phyloP scores from a whole-genome alignment of 176 grass and related monocot genomes.

The Urochloa ruziziensis region DNA sequence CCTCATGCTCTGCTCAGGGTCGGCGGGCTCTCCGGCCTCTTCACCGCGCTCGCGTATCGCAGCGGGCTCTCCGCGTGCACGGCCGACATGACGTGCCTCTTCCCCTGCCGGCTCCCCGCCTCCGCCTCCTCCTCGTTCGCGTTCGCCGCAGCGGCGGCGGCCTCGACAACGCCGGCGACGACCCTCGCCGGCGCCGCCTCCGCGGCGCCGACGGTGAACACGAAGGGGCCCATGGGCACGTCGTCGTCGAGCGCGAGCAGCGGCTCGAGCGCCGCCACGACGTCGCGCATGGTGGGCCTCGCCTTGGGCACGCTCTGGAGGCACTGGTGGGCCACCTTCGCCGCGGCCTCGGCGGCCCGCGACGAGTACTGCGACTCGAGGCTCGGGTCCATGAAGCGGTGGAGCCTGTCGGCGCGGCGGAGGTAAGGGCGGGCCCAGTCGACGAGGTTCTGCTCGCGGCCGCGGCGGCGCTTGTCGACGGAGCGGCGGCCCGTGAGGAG shows the following conservation, averaged over 20 bases:
- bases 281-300: slow-evolving; percentile 63
- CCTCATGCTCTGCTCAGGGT: slow-evolving; percentile 6
- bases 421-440: slow-evolving; percentile 87
- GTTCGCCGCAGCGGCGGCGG: neutral
- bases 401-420: slow-evolving; percentile 58
- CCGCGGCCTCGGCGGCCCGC: slow-evolving; percentile 60
- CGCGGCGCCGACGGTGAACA: slow-evolving; percentile 41
- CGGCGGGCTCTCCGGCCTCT: slow-evolving; percentile 25
- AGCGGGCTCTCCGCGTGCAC: slow-evolving; percentile 66
- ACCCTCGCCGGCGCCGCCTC: neutral
- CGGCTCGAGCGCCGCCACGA: slow-evolving; percentile 76
- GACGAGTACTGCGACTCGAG: slow-evolving; percentile 61
- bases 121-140: slow-evolving; percentile 9
- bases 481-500: slow-evolving; percentile 66
- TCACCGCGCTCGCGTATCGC: slow-evolving; percentile 41
- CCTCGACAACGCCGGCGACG: neutral
- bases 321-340: slow-evolving; percentile 66
- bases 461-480: slow-evolving; percentile 61
- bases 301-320: slow-evolving; percentile 67
- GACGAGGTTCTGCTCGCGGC: slow-evolving; percentile 68
- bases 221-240: slow-evolving; percentile 65
- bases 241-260: slow-evolving; percentile 67
- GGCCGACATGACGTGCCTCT: slow-evolving; percentile 50
- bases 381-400: slow-evolving; percentile 75
- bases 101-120: slow-evolving; percentile 32